These are phyloP conservation scores for Raffaelea albimanens DNA, from an alignment of 2,329 filamentous ascomycete species.

Conservation along the genomic window DNA sequence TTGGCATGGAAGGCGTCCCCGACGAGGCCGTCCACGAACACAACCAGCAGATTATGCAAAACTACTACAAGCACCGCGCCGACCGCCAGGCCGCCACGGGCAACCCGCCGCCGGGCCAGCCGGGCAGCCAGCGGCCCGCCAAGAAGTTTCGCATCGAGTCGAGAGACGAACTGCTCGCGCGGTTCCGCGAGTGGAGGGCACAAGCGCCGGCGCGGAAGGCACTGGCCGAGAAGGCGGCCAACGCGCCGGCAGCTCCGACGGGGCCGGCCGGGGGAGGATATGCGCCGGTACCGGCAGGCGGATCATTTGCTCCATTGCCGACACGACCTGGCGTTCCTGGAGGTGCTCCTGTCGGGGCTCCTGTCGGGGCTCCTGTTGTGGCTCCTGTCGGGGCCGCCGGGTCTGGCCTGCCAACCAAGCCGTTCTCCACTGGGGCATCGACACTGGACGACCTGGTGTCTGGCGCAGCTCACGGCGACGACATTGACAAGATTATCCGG, in stretches of 20 bases:
- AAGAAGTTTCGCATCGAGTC: slow-evolving; percentile 68
- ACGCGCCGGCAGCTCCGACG: slow-evolving; percentile 3
- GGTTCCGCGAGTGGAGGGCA: slow-evolving; percentile 68
- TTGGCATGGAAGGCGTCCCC: slow-evolving; percentile 95
- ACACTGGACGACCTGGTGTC: slow-evolving; percentile 39
- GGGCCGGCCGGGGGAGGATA: too few relatives aligned
- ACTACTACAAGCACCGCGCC: slow-evolving; percentile 77
- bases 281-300: too few relatives aligned
- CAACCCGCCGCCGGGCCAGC: slow-evolving; percentile 63
- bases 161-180: slow-evolving; percentile 67
- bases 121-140: slow-evolving; percentile 47
- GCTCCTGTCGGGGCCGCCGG: background rate
- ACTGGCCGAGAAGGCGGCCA: slow-evolving; percentile 27
- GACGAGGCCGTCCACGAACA: slow-evolving; percentile 75
- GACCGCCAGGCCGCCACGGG: slow-evolving; percentile 75
- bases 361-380: background rate
- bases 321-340: too few relatives aligned
- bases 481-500: slow-evolving; percentile 56
- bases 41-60: slow-evolving; percentile 74
- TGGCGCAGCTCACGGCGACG: slow-evolving; percentile 35
- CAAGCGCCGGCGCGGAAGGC: slow-evolving; percentile 53
- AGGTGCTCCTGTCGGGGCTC: too few relatives aligned
- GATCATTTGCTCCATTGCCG: too few relatives aligned
- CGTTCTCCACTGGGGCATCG: slow-evolving; percentile 26
- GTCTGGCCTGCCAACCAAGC: slow-evolving; percentile 32